A percentile compares a stretch with the other conserved stretches of the same genome.
Evolutionary conservation across 2,329 filamentous ascomycete genomes (phyloP).

Genomic region (Neopestalotiopsis rosae): DNA sequence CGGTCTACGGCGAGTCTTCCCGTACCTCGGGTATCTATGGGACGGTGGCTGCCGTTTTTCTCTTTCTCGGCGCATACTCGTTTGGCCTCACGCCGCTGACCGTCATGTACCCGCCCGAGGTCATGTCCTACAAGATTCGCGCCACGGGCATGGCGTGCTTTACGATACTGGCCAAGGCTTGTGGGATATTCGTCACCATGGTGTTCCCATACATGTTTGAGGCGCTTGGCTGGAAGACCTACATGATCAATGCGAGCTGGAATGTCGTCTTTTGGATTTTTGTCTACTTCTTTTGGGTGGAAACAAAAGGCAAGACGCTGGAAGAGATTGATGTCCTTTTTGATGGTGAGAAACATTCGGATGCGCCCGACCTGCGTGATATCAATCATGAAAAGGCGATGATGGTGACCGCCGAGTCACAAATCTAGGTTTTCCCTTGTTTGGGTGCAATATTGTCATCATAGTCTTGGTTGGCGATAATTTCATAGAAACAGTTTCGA

Average conservation of each 20-base stretch:
- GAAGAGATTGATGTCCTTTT: slow-evolving; percentile 24
- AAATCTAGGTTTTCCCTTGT: not conserved
- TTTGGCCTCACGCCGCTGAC: slow-evolving; percentile 36
- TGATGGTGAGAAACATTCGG: slow-evolving; percentile 1
- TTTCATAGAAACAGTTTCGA: not conserved
- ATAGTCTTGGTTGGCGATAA: not conserved
- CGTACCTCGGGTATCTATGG: slow-evolving; percentile 20
- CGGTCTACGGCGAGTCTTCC: slow-evolving; percentile 6
- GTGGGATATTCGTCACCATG: slow-evolving; percentile 23
- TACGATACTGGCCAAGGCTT: slow-evolving; percentile 13
- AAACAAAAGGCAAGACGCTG: slow-evolving; percentile 28
- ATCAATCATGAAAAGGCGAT: not conserved
- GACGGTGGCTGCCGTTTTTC: slow-evolving; percentile 30
- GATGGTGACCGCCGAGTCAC: not conserved
- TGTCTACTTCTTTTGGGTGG: slow-evolving; percentile 29
- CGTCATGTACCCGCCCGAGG: slow-evolving; percentile 33
- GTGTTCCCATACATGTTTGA: slow-evolving; percentile 27
- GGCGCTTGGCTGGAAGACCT: slow-evolving; percentile 29
- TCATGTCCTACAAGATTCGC: slow-evolving; percentile 35
- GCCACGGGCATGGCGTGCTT: slow-evolving; percentile 43
- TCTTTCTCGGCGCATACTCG: slow-evolving; percentile 34
- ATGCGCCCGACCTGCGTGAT: not conserved
- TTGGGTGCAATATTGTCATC: not conserved
- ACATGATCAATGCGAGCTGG: slow-evolving; percentile 30
- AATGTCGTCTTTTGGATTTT: slow-evolving; percentile 26